Base-by-base conservation (phyloP, 352 stramenopile species). In the Phytopythium oedochilum region DNA sequence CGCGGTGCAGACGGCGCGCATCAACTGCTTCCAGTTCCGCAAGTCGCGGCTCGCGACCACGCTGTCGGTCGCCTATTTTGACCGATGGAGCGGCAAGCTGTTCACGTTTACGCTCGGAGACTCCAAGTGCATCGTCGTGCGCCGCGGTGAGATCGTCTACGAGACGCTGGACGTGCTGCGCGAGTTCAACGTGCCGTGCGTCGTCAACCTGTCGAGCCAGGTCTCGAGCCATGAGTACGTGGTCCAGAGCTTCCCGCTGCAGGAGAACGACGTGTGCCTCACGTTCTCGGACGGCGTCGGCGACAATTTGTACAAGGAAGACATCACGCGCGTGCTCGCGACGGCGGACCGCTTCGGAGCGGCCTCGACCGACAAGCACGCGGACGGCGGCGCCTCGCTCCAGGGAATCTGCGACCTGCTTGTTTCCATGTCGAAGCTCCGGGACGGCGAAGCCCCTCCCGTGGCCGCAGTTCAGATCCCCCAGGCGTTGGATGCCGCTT, bases 301-400 rank as follows among this genome's bases (percentile, higher is more conserved):
- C 54, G 83, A 93, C 54, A 93, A 93, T 50, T 36, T 93, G 26
- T 93, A 89, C 68, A 88, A 88, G 52, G 75, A 89, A 38, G 80
- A 93, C 45, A 71, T 93, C 32, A 52, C 74, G 12, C 55, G 49
- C 3, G 65, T 54, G 23, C 46, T 72, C 0, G 50, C 36, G 15
- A 45, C 55, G 1, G 59, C 54, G 11, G 67, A 72, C 53, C 25
- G 65, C 8, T 73, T 58, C 56, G 59, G 53, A 18, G 44, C 40
- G 6, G 40, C 53, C 10, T 20, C 31, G 11, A 35, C 50, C 0
- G 65, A 58, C 26, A 29, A 36, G 6, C 35, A 44, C 50, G 17
- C 11, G 34, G 29, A 34, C 11, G 28, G 18, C 10, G 20, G 10
- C 8, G 38, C 29, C 14, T 36, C 63, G 49, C 61, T 88, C 2